phyloP scores from a whole-genome alignment of 1,284 basidiomycete genomes.

The Somion occarium region DNA sequence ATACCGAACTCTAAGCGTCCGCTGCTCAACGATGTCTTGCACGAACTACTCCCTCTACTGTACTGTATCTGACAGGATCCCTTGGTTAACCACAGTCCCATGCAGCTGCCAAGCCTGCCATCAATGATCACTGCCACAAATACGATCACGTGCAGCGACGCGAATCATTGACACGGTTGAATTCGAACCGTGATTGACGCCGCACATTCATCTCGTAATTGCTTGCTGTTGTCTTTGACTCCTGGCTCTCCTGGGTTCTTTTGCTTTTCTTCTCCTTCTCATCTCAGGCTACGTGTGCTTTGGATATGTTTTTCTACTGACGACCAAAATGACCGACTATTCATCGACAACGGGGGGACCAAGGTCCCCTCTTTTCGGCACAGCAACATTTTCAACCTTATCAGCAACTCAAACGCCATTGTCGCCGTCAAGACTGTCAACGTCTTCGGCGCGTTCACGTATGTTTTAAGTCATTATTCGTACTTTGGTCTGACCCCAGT shows the following conservation, averaged over 20 bases:
- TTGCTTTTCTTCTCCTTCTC: background rate
- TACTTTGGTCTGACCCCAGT: background rate
- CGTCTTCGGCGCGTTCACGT: conserved; percentile 25
- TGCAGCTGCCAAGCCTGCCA: no score
- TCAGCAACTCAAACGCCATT: conserved; percentile 36
- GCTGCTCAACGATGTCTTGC: no score
- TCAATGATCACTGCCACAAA: no score
- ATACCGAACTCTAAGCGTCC: no score
- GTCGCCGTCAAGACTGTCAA: conserved; percentile 40
- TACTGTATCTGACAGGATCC: no score
- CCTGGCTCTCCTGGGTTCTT: background rate
- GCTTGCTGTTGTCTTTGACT: background rate
- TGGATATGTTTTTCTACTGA: background rate
- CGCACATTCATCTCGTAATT: background rate
- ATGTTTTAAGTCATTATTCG: conserved; percentile 3
- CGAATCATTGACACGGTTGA: no score
- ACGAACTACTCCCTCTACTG: no score
- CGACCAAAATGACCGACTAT: conserved; percentile 18
- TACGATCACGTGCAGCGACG: no score
- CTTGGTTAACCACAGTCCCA: no score
- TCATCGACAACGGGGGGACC: conserved; percentile 32
- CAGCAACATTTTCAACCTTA: conserved; percentile 45
- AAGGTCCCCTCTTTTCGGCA: conserved; percentile 44
- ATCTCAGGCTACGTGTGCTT: background rate
- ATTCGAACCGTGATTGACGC: background rate